Evolutionary conservation across 148 eudicot genomes (phyloP).

Genomic region (Rhododendron simsii): DNA sequence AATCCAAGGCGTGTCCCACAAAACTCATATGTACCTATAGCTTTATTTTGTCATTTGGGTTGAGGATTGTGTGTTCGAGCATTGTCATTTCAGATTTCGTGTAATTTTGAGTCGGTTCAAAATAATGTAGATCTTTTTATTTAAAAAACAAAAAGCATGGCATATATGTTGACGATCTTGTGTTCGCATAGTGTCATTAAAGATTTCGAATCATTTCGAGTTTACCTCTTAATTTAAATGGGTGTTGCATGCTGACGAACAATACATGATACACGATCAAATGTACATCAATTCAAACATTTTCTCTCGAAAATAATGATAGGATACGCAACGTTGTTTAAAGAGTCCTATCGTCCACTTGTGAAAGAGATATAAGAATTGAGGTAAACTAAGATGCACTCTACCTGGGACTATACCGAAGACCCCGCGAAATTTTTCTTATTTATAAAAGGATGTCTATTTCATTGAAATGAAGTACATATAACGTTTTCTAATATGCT

Average conservation of each 20-base stretch:
- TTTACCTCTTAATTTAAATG: neutral
- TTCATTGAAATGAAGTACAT: neutral
- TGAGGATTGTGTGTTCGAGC: no score
- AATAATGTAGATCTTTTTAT: no score
- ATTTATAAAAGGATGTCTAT: neutral
- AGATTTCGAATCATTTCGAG: neutral
- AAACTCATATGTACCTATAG: no score
- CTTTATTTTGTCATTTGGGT: no score
- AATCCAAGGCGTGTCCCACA: no score
- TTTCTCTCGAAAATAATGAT: neutral
- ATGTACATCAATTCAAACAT: neutral
- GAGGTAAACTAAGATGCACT: no score
- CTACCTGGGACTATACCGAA: neutral
- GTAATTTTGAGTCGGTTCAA: no score
- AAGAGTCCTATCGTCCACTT: no score
- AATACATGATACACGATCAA: neutral
- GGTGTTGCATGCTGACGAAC: neutral
- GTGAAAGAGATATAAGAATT: no score
- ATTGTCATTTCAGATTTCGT: no score
- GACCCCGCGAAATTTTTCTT: neutral
- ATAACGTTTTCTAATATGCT: no score
- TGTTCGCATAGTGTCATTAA: neutral
- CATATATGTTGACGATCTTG: neutral
- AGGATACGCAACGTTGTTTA: neutral
- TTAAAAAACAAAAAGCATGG: neutral